Evolutionary conservation across 768 basidiomycete species (phyloP), one percentile per base, ranked within the genome.

Genomic region (Chiua virens): DNA sequence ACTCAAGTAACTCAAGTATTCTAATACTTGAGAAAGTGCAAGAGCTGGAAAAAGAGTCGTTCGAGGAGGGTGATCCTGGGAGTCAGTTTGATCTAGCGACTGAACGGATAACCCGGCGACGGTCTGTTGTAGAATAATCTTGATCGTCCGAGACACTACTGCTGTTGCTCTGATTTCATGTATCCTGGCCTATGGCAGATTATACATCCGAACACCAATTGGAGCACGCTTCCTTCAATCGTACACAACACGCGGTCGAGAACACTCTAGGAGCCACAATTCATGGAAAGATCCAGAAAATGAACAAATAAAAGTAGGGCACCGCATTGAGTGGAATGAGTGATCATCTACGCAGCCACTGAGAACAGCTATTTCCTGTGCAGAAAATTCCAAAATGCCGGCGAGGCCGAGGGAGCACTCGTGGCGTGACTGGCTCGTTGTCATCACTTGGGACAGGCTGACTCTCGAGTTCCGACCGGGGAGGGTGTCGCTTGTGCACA

Each of bases 21-120:
- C 40, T 58, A 53, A 4, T 56, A 76, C 41, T 46, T 79, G 34
- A 57, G 61, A 11, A 79, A 75, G 50, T 75, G 79, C 50, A 61
- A 60, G 45, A 60, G 53, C 1, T 80, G 79, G 77, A 70, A 72
- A 54, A 60, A 69, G 22, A 77, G 78, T 48, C 50, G 79, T 22
- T 58, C 65, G 34, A 62, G 47, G 11, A 60, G 28, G 47, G 10
- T 14, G 13, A 5, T 30, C 10, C 30, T 7, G 2, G 9, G 27
- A 8, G 27, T 3, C 30, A 30, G 30, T 30, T 14, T 14, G 10
- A 40, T 36, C 30, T 48, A 28, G 45, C 34, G 32, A 36, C 20
- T 11, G 18, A 46, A 42, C n/a, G 15, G 23, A 8, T 34, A 41
- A 36, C 42, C 58, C 18, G 46, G 49, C 42, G 60, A 61, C 2